phyloP scores from a whole-genome alignment of 2,329 filamentous ascomycete genomes.

The Colletotrichum sp. region DNA sequence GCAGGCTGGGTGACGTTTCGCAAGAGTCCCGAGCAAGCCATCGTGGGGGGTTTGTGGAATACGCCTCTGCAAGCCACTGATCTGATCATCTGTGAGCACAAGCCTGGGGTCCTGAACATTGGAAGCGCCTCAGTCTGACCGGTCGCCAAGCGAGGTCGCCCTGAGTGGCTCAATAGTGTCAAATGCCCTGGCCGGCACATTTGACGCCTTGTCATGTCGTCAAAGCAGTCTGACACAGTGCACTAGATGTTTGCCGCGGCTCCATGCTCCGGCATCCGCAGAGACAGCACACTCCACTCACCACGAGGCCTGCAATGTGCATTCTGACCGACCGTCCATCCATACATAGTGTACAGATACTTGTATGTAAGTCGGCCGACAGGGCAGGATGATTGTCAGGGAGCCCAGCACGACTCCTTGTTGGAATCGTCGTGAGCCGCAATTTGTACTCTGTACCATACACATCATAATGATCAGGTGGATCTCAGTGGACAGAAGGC shows the following conservation, averaged over 20 bases:
- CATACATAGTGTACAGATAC: background rate
- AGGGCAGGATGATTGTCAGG: background rate
- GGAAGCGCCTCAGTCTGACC: background rate
- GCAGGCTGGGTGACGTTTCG: background rate
- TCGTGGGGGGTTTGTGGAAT: background rate
- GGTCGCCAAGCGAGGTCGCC: background rate
- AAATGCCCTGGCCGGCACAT: background rate
- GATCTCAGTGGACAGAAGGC: background rate
- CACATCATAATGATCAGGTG: background rate
- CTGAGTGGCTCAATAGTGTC: background rate
- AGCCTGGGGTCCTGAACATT: background rate
- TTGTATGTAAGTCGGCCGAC: background rate
- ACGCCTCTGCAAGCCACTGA: background rate
- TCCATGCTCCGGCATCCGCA: background rate
- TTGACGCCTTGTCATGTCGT: background rate
- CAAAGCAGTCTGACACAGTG: background rate
- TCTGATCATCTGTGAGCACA: conserved; percentile 4
- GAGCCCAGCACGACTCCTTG: background rate
- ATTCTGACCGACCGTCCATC: background rate
- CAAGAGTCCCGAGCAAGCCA: background rate
- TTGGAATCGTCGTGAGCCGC: background rate
- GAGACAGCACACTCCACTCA: background rate
- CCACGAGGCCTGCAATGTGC: background rate
- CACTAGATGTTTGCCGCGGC: background rate
- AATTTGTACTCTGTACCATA: background rate